Evolutionary conservation across 2,329 filamentous ascomycete genomes (phyloP).

Genomic region (Colletotrichum orbiculare): DNA sequence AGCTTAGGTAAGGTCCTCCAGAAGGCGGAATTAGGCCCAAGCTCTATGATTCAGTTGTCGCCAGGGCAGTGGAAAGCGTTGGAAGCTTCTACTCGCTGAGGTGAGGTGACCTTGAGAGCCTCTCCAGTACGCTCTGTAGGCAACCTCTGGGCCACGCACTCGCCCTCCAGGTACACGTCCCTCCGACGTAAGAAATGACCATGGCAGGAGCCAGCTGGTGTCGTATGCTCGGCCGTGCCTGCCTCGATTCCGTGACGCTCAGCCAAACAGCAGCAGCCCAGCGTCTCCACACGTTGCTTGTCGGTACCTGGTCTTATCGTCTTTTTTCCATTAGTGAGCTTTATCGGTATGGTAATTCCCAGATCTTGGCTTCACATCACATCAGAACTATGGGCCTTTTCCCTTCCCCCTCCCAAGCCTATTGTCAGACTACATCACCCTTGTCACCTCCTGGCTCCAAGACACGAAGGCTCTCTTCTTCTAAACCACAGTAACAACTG

Average conservation of each 20-base stretch:
- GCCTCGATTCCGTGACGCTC: not conserved
- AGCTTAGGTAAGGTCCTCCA: conserved; percentile 35
- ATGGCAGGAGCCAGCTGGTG: conserved; percentile 10
- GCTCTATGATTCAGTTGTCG: conserved; percentile 36
- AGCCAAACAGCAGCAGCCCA: no score
- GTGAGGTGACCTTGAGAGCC: conserved; percentile 25
- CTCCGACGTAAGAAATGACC: no score
- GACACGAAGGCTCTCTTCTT: not conserved
- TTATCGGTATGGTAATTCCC: conserved; percentile 23
- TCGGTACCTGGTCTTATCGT: conserved; percentile 23
- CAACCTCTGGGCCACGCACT: conserved; percentile 34
- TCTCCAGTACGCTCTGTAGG: conserved; percentile 2
- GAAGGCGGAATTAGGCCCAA: conserved; percentile 26
- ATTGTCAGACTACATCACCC: not conserved
- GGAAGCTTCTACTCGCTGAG: conserved; percentile 38
- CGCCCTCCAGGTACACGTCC: not conserved
- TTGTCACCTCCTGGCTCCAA: not conserved
- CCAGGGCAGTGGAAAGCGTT: conserved; percentile 36
- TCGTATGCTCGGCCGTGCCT: conserved; percentile 22
- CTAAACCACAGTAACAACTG: not conserved
- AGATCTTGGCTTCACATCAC: conserved; percentile 20
- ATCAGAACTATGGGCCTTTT: not conserved
- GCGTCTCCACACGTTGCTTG: conserved; percentile 7
- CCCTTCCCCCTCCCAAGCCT: not conserved
- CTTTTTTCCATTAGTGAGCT: conserved; percentile 34